Conservation (phyloP, 2,329 filamentous ascomycete genomes). For the Tolypocladium paradoxum region DNA sequence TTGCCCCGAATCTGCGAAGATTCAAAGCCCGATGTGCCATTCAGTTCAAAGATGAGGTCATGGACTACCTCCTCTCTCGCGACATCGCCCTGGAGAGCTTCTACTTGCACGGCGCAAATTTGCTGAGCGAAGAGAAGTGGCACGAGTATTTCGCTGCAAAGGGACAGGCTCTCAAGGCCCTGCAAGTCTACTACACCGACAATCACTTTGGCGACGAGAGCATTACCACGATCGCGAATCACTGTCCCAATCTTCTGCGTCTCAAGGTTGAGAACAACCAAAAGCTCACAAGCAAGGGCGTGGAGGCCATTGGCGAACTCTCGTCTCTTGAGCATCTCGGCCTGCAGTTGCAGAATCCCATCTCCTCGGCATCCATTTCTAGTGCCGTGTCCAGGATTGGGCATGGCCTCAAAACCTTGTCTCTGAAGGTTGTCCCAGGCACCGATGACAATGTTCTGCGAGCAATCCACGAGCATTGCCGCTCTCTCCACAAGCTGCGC, state of each 20-base stretch:
- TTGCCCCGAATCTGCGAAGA: slow-evolving; percentile 55
- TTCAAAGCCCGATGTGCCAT: slow-evolving; percentile 77
- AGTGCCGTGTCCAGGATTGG: slow-evolving; percentile 54
- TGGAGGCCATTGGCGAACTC: slow-evolving; percentile 54
- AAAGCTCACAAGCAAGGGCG: slow-evolving; percentile 53
- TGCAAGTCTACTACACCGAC: slow-evolving; percentile 80
- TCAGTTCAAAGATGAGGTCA: slow-evolving; percentile 77
- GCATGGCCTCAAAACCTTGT: slow-evolving; percentile 60
- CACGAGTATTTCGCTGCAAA: slow-evolving; percentile 54
- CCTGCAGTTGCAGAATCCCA: slow-evolving; percentile 51
- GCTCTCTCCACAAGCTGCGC: slow-evolving; percentile 61
- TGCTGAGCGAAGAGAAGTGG: slow-evolving; percentile 71
- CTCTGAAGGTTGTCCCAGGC: slow-evolving; percentile 56
- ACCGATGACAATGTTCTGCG: slow-evolving; percentile 60
- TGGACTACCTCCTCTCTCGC: slow-evolving; percentile 70
- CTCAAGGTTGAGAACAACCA: slow-evolving; percentile 79
- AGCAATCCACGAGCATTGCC: slow-evolving; percentile 60
- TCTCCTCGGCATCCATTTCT: slow-evolving; percentile 47
- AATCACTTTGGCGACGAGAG: slow-evolving; percentile 66
- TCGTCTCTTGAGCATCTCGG: slow-evolving; percentile 62
- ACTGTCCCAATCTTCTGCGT: slow-evolving; percentile 58
- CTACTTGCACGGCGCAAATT: slow-evolving; percentile 74
- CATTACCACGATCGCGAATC: slow-evolving; percentile 47
- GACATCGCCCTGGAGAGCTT: slow-evolving; percentile 59
- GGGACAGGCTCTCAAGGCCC: slow-evolving; percentile 51